Conservation (phyloP, 225 moss, liverwort and hornwort genomes). For the Pleurozium schreberi region DNA sequence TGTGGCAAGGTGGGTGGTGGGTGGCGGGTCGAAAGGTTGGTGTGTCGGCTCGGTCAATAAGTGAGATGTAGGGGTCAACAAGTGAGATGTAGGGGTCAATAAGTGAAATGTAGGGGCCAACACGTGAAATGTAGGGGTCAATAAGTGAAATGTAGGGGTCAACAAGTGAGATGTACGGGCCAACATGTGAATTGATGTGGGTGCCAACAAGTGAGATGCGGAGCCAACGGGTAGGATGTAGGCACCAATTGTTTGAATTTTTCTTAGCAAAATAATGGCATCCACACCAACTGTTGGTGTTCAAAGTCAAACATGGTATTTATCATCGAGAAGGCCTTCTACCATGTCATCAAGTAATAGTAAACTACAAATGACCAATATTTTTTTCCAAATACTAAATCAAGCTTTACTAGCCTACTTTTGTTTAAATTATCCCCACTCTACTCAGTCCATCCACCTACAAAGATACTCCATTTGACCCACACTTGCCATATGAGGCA, state of each 20-base stretch:
- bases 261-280: not conserved
- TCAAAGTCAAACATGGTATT: not conserved
- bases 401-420: rapidly evolving
- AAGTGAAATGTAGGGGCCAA: not conserved
- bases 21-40: no score
- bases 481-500: no score
- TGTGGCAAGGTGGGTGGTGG: no score
- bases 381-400: not conserved
- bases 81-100: no score
- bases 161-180: not conserved
- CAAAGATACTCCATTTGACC: no score
- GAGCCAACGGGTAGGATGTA: not conserved
- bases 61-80: no score
- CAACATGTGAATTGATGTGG: no score
- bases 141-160: no score
- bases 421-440: not conserved
- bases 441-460: no score
- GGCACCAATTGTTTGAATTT: not conserved
- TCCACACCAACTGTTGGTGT: not conserved
- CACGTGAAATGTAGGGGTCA: rapidly evolving
- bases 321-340: rapidly evolving
- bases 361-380: not conserved
- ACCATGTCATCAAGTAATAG: not conserved
- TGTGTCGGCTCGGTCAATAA: no score
- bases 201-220: not conserved